Conservation (phyloP, 2,329 filamentous ascomycete genomes). For the Pseudocercospora fijiensis region DNA sequence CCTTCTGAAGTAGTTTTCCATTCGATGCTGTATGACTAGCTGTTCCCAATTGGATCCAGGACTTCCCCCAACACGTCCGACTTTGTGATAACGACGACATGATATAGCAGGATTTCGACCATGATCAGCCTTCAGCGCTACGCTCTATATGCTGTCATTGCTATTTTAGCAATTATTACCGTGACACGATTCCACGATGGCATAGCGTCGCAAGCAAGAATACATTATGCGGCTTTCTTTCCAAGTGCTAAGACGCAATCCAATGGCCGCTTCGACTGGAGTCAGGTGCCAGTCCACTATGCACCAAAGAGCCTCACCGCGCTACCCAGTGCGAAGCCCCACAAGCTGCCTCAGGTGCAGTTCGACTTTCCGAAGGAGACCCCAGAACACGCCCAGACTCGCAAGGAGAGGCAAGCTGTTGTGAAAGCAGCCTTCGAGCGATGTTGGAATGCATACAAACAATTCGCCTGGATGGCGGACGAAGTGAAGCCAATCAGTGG, state of each 20-base stretch:
- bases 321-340: constrained; percentile 42
- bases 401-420: constrained; percentile 38
- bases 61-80: neutral
- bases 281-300: constrained; percentile 42
- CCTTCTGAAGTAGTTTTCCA: neutral
- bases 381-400: constrained; percentile 34
- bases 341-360: constrained; percentile 46
- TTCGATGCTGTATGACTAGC: neutral
- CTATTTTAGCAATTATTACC: constrained; percentile 39
- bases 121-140: constrained; percentile 45
- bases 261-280: constrained; percentile 41
- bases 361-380: constrained; percentile 42
- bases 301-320: constrained; percentile 40
- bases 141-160: constrained; percentile 38
- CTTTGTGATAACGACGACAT: neutral
- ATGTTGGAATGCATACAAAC: constrained; percentile 47
- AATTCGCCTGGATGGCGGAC: constrained; percentile 51
- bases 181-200: constrained; percentile 39
- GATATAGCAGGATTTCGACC: constrained; percentile 8
- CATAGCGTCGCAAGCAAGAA: constrained; percentile 21
- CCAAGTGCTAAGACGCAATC: constrained; percentile 14
- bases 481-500: constrained; percentile 49
- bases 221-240: constrained; percentile 23
- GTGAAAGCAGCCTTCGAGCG: constrained; percentile 47
- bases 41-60: neutral